Evolutionary conservation across 208 protist genomes (phyloP), one percentile per base, ranked within the genome.

Genomic region (Lotmaria passim): DNA sequence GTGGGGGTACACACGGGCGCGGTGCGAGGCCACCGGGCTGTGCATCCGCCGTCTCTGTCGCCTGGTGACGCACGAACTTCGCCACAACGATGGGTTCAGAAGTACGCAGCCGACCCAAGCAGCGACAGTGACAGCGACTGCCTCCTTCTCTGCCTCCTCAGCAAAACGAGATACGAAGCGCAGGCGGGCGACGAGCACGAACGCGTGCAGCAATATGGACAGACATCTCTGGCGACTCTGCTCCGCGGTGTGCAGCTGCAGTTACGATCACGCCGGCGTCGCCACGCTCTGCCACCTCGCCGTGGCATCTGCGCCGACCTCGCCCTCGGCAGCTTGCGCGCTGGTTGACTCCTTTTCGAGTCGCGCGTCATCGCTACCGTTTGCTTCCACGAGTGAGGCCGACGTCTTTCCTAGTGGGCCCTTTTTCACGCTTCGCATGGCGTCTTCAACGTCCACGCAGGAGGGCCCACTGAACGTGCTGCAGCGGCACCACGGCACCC

Each of bases 241-340:
- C 24, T 2, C 31, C 3, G 43, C 58, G 43, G 58, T 46, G 24
- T 75, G 60, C 53, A 14, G 26, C 11, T 19, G 44, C 6, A 24
- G 7, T 23, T 75, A 75, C 52, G 31, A 67, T 12, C 17, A 5
- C 10, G 38, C 63, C 5, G 48, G 61, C 14, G 61, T 75, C 44
- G 41, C 44, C 17, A 28, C 56, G 1, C 11, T 75, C 0, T 75
- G 61, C 19, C 70, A 75, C 19, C 70, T 69, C 36, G 70, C 70
- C 10, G 14, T 68, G 21, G 69, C 60, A 4, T 67, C 60, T 15
- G 7, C 23, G 12, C 30, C 26, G 1, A 48, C 47, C 7, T 10
- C 43, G n/a, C n/a, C n/a, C n/a, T n/a, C n/a, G n/a, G n/a, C n/a
- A n/a, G n/a, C n/a, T n/a, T n/a, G n/a, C n/a, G n/a, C n/a, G n/a